phyloP scores from a whole-genome alignment of 2,329 filamentous ascomycete species.

The Venturia aucupariae region DNA sequence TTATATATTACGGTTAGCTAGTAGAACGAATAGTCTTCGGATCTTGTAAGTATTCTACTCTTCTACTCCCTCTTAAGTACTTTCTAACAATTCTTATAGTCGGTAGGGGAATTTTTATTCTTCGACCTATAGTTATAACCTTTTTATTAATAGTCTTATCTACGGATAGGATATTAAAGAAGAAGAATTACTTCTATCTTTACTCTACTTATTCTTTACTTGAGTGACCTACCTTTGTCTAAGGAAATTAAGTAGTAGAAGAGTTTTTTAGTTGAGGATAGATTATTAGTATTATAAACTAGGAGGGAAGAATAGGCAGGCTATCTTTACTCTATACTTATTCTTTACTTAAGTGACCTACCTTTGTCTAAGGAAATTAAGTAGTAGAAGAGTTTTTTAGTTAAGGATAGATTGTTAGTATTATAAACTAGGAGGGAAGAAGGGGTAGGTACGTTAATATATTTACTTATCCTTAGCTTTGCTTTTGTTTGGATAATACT shows the following conservation, averaged over 20 bases:
- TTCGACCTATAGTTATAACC: conserved; percentile 21
- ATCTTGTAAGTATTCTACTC: conserved; percentile 21
- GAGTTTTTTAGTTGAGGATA: background rate
- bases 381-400: background rate
- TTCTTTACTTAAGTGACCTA: background rate
- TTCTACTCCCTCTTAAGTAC: too few species aligned
- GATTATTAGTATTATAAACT: background rate
- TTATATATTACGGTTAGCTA: conserved; percentile 11
- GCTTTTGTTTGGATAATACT: too few species aligned
- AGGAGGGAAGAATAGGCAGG: background rate
- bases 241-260: background rate
- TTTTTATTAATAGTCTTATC: conserved; percentile 35
- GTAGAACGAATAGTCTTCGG: conserved; percentile 35
- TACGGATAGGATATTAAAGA: conserved; percentile 29
- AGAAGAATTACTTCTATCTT: too few species aligned
- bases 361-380: background rate
- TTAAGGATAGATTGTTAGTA: background rate
- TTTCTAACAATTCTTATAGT: conserved; percentile 15
- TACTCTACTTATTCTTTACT: background rate
- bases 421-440: background rate
- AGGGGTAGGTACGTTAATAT: background rate
- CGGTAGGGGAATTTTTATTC: conserved; percentile 43
- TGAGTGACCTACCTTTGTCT: background rate
- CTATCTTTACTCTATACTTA: too few species aligned
- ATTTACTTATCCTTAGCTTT: background rate